Evolutionary conservation across 495 filamentous ascomycete species (phyloP).

Genomic region (Talaromyces proteolyticus): DNA sequence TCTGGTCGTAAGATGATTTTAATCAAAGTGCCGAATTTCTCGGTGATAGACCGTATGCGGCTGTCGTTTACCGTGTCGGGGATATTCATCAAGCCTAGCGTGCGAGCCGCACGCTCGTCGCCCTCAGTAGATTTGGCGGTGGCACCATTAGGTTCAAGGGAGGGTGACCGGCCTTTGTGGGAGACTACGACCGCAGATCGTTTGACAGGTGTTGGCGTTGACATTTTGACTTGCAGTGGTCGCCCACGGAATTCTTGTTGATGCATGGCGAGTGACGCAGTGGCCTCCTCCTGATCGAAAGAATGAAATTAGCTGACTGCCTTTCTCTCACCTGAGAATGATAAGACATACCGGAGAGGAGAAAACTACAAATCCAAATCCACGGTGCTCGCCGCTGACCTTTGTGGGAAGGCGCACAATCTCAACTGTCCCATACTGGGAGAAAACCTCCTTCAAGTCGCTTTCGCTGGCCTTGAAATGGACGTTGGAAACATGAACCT

Average conservation of each 20-base stretch:
- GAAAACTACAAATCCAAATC: constrained; percentile 74
- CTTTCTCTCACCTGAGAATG: too few species aligned
- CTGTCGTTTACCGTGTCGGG: constrained; percentile 63
- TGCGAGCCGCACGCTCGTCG: constrained; percentile 43
- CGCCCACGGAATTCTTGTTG: constrained; percentile 64
- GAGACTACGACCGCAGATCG: constrained; percentile 38
- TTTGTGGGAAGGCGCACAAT: constrained; percentile 59
- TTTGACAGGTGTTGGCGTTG: constrained; percentile 41
- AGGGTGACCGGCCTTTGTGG: constrained; percentile 27
- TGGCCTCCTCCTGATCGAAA: constrained; percentile 65
- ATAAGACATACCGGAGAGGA: constrained; percentile 50
- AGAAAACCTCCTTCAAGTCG: constrained; percentile 65
- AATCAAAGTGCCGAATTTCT: constrained; percentile 48
- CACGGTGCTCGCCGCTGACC: constrained; percentile 59
- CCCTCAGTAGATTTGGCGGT: constrained; percentile 12
- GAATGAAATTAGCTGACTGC: too few species aligned
- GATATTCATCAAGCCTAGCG: constrained; percentile 51
- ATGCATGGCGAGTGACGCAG: constrained; percentile 63
- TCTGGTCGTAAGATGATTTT: constrained; percentile 59
- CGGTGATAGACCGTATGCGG: constrained; percentile 53
- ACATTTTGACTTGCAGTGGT: constrained; percentile 62
- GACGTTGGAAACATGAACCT: constrained; percentile 76
- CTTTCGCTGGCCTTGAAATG: constrained; percentile 58
- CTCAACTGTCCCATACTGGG: constrained; percentile 68
- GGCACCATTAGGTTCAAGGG: constrained; percentile 30